Conservation (phyloP, 2,329 filamentous ascomycete species). For the Talaromyces sp. region DNA sequence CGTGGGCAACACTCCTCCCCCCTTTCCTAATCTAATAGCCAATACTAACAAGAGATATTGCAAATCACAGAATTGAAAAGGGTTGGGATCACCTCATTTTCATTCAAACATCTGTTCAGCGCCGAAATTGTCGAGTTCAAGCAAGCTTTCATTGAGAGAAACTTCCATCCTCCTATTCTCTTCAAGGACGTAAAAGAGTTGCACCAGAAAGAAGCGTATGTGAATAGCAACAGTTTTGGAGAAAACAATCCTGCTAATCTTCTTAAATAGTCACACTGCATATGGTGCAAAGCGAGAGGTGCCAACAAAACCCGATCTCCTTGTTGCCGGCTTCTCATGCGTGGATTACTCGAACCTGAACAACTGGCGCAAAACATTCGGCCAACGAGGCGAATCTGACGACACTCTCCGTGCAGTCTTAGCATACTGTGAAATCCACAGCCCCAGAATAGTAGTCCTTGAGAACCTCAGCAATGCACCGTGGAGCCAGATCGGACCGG, state of each 20-base stretch:
- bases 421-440: conserved; percentile 48
- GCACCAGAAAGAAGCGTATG: conserved; percentile 44
- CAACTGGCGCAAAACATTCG: conserved; percentile 45
- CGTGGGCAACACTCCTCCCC: conserved; percentile 9
- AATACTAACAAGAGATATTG: not conserved
- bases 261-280: conserved; percentile 52
- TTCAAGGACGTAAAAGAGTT: conserved; percentile 58
- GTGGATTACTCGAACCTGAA: conserved; percentile 69
- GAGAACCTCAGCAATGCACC: conserved; percentile 63
- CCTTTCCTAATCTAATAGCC: not conserved
- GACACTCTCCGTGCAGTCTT: conserved; percentile 60
- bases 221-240: not conserved
- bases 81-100: conserved; percentile 30
- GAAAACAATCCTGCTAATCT: not conserved
- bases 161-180: conserved; percentile 48
- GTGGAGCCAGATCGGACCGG: conserved; percentile 49
- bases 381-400: conserved; percentile 57
- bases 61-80: conserved; percentile 25
- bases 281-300: conserved; percentile 56
- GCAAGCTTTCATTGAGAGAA: conserved; percentile 59
- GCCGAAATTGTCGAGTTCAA: conserved; percentile 60
- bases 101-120: conserved; percentile 53
- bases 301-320: conserved; percentile 54
- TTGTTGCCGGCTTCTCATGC: conserved; percentile 69
- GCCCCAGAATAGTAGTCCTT: conserved; percentile 60